Evolutionary conservation across 1,139 yeast genomes (phyloP).

Genomic region (Diutina siamensis): DNA sequence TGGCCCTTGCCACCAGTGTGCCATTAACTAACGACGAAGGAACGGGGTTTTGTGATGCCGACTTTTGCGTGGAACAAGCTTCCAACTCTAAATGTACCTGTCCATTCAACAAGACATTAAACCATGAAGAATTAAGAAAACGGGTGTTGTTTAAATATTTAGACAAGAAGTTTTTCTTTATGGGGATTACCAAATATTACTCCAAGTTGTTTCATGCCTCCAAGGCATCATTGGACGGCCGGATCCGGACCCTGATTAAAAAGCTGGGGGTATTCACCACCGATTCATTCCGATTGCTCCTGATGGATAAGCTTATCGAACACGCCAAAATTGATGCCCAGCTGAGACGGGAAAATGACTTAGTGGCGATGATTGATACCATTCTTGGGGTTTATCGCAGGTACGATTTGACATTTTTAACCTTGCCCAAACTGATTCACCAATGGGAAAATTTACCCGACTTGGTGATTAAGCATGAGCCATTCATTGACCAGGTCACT

Average conservation of each 20-base stretch:
- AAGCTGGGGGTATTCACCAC: conserved; percentile 3
- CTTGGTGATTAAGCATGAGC: conserved; percentile 21
- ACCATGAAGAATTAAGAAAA: conserved; percentile 14
- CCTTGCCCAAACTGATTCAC: conserved; percentile 12
- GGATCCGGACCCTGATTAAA: conserved; percentile 3
- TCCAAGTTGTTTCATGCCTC: conserved; percentile 2
- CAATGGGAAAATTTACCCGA: conserved; percentile 22
- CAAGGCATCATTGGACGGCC: not conserved
- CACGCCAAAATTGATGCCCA: conserved; percentile 3
- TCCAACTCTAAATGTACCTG: conserved; percentile 8
- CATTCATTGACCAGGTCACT: conserved; percentile 21
- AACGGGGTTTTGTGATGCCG: conserved; percentile 17
- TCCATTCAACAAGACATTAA: conserved; percentile 7
- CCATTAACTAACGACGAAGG: conserved; percentile 12
- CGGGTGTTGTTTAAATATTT: conserved; percentile 16
- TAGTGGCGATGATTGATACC: not conserved
- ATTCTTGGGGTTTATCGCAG: not conserved
- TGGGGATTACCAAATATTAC: conserved; percentile 4
- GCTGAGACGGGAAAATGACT: conserved; percentile 2
- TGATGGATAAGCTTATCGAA: not conserved
- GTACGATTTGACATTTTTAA: conserved; percentile 13
- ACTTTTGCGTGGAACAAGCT: conserved; percentile 9
- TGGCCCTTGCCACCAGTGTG: conserved; percentile 8
- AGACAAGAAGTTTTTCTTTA: conserved; percentile 6
- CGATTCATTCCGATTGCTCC: not conserved